Conservation (phyloP, 352 stramenopile genomes). For the Phytopythium cucurbitacearum region DNA sequence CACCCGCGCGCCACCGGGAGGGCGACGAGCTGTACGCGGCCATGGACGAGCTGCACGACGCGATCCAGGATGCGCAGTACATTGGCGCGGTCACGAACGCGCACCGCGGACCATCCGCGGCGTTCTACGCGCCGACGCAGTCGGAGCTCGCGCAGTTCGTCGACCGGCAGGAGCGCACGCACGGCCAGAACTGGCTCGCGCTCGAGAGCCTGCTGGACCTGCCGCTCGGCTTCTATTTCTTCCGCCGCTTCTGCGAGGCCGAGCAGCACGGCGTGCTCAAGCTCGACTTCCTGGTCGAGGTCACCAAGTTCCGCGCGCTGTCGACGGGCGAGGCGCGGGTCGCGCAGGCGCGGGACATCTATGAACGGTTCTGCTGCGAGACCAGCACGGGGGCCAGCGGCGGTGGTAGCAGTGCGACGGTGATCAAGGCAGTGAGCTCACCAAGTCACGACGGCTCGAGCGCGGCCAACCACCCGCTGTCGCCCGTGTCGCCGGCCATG, state of each 20-base stretch:
- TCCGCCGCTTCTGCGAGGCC: constrained; percentile 65
- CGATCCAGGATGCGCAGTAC: constrained; percentile 88
- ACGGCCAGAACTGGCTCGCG: constrained; percentile 50
- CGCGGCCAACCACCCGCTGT: constrained; percentile 10
- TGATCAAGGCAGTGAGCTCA: not conserved
- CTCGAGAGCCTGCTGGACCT: constrained; percentile 75
- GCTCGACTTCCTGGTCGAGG: constrained; percentile 63
- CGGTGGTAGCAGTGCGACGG: not conserved
- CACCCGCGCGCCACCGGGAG: too few relatives aligned
- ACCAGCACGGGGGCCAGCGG: not conserved
- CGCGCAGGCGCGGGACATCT: constrained; percentile 53
- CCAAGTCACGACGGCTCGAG: not conserved
- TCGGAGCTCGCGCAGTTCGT: constrained; percentile 65
- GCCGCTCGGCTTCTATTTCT: constrained; percentile 80
- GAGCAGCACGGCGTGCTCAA: constrained; percentile 62
- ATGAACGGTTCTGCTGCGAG: constrained; percentile 43
- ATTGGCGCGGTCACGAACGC: constrained; percentile 80
- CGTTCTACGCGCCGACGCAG: constrained; percentile 68
- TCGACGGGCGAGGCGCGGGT: constrained; percentile 37
- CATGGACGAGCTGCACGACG: constrained; percentile 89
- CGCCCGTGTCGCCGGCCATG: constrained; percentile 14
- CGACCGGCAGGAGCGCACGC: constrained; percentile 44
- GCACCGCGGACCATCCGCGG: constrained; percentile 56
- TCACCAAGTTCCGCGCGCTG: constrained; percentile 66
- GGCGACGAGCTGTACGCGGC: constrained; percentile 1